Evolutionary conservation across 108 stramenopile genomes (phyloP).

Genomic region (Craspedostauros australis): DNA sequence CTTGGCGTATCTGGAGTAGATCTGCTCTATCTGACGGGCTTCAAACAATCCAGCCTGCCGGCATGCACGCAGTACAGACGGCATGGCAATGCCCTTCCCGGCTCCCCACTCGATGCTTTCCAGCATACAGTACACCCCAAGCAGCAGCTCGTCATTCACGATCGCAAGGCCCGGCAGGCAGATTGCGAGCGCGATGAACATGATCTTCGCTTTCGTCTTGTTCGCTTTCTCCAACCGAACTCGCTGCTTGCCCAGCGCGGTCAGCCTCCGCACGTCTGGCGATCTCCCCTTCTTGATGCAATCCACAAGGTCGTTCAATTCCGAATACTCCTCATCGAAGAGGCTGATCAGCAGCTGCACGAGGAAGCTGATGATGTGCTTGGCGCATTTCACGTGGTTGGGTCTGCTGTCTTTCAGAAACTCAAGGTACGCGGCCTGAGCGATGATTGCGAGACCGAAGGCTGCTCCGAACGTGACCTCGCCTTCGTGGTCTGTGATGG

Average conservation of each 20-base stretch:
- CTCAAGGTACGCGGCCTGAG: slow-evolving; percentile 14
- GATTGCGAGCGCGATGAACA: slow-evolving; percentile 40
- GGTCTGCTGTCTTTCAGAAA: too few relatives aligned
- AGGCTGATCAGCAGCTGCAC: slow-evolving; percentile 30
- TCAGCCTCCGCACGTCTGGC: slow-evolving; percentile 18
- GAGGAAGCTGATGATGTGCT: slow-evolving; percentile 31
- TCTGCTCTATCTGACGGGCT: slow-evolving; percentile 22
- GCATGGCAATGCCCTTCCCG: slow-evolving; percentile 52
- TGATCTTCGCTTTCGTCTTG: slow-evolving; percentile 17
- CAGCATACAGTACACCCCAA: slow-evolving; percentile 30
- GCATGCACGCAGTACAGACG: slow-evolving; percentile 25
- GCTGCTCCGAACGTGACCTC: slow-evolving; percentile 40
- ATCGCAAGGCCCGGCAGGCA: slow-evolving; percentile 34
- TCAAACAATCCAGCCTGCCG: slow-evolving; percentile 21
- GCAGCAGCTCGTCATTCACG: slow-evolving; percentile 34
- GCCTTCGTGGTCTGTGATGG: slow-evolving; percentile 25
- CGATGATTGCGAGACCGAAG: slow-evolving; percentile 55
- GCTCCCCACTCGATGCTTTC: slow-evolving; percentile 55
- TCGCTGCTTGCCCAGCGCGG: slow-evolving; percentile 6
- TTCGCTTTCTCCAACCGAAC: slow-evolving; percentile 18
- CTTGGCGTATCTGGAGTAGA: slow-evolving; percentile 18
- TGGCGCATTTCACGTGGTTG: not conserved
- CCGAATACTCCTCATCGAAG: slow-evolving; percentile 15
- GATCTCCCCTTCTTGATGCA: slow-evolving; percentile 27
- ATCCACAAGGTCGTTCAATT: slow-evolving; percentile 21